Percentiles rank a stretch among this genome's conserved stretches.
phyloP scores from a whole-genome alignment of 495 filamentous ascomycete species.

The Penicillium subrubescens region DNA sequence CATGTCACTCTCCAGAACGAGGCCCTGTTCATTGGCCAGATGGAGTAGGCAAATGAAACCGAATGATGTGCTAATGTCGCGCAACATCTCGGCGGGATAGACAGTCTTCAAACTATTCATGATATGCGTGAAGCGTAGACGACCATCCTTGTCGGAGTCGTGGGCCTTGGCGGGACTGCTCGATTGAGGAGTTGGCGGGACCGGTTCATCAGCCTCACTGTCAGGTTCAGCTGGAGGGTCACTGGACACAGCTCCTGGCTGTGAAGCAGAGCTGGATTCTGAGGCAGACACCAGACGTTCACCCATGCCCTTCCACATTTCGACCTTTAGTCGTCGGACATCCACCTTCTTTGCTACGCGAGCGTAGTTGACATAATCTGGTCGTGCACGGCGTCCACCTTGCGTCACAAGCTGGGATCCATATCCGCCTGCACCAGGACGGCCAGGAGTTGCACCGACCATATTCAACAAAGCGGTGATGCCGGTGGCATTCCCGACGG shows the following conservation, averaged over 20 bases:
- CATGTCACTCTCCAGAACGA: constrained; percentile 61
- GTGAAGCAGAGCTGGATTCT: constrained; percentile 35
- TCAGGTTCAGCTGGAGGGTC: constrained; percentile 29
- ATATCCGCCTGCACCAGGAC: constrained; percentile 62
- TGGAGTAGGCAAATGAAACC: constrained; percentile 98
- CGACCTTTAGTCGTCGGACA: constrained; percentile 87
- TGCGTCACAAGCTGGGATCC: constrained; percentile 94
- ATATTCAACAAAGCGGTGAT: constrained; percentile 46
- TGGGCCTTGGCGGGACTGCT: constrained; percentile 25
- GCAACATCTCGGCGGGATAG: constrained; percentile 80
- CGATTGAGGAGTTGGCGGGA: constrained; percentile 38
- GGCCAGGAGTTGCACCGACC: constrained; percentile 47
- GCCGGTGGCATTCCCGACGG: constrained; percentile 42
- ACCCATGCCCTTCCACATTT: constrained; percentile 91
- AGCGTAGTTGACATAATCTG: constrained; percentile 96
- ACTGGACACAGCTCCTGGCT: constrained; percentile 26
- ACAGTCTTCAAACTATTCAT: constrained; percentile 87
- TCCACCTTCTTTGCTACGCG: constrained; percentile 99
- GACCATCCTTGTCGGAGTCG: constrained; percentile 37
- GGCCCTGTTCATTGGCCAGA: constrained; percentile 94
- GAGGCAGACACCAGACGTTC: constrained; percentile 43
- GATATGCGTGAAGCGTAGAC: constrained; percentile 81
- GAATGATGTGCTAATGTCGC: constrained; percentile 94
- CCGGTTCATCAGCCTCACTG: constrained; percentile 32
- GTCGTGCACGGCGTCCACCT: constrained; percentile 70